Evolutionary conservation across 805 yeast genomes (phyloP), one percentile per base, ranked within the genome.

Genomic region (Ogataea neopini): DNA sequence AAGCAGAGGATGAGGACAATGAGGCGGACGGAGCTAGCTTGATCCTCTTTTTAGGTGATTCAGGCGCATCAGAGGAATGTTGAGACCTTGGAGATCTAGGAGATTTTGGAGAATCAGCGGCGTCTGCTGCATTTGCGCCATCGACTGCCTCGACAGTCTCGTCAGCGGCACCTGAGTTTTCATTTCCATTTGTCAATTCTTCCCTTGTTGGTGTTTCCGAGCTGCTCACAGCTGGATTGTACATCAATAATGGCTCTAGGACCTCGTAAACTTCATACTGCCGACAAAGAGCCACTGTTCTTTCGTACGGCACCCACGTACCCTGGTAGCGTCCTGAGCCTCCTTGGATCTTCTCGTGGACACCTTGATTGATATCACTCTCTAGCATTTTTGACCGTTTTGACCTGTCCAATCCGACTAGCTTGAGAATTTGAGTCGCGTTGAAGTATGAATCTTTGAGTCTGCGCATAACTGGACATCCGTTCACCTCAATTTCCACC

Each of bases 301-400:
- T 66, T 46, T 76, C 82, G 54, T 75, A 76, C 4, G 90, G 87
- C 35, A 83, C 72, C 88, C 90, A 84, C 10, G 86, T 84, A 8
- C 90, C 91, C 61, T 83, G 88, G 63, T 80, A 81, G 56, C 81
- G 80, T n/a, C 87, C 88, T 52, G 82, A 79, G 0, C 88, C 88
- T 29, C 88, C 88, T 62, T 83, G 86, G 20, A 83, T 83, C 56
- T 83, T 83, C 56, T 84, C 90, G 59, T 81, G 84, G 29, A 68
- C 70, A n/a, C 86, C 84, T 6, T 80, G 75, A 48, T 74, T 79
- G 35, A 82, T 81, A 53, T 83, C 88, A 52, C 74, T 74, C 51
- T 84, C 89, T 50, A 84, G 75, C 42, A 81, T 73, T 49, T 83
- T 76, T 7, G 86, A 80, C 40, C 88, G 68, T 49, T 77, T 75